Evolutionary conservation across 1,284 basidiomycete genomes (phyloP).

Genomic region (Inonotus obliquus): DNA sequence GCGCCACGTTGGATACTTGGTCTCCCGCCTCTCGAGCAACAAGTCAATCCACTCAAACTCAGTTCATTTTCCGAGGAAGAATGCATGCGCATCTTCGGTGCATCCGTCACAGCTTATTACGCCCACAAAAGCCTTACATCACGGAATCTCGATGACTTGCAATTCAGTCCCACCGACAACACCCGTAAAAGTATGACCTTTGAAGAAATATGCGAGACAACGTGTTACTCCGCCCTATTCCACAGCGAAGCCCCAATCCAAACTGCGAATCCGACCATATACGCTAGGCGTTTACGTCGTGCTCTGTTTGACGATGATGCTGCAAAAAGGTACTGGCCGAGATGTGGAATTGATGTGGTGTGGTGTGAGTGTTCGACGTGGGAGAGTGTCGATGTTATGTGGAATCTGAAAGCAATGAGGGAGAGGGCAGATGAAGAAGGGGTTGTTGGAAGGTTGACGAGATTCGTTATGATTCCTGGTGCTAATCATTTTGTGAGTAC

Average conservation of each 20-base stretch:
- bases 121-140: slow-evolving; percentile 16
- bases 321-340: slow-evolving; percentile 10
- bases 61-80: slow-evolving; percentile 6
- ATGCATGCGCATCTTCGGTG: slow-evolving; percentile 8
- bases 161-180: not conserved
- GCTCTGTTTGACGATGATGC: slow-evolving; percentile 17
- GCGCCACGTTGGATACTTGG: slow-evolving; percentile 17
- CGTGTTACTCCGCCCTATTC: slow-evolving; percentile 3
- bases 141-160: slow-evolving; percentile 9
- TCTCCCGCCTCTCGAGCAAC: not conserved
- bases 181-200: slow-evolving; percentile 10
- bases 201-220: slow-evolving; percentile 16
- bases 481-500: slow-evolving; percentile 22
- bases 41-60: not conserved
- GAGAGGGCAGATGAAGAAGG: slow-evolving; percentile 6
- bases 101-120: slow-evolving; percentile 19
- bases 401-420: slow-evolving; percentile 15
- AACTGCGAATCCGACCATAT: not conserved
- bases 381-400: slow-evolving; percentile 14
- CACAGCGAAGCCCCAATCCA: slow-evolving; percentile 12
- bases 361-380: slow-evolving; percentile 18
- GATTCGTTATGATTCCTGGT: slow-evolving; percentile 15
- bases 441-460: slow-evolving; percentile 13
- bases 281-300: slow-evolving; percentile 13
- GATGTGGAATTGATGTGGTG: slow-evolving; percentile 14